These are phyloP conservation scores for Parietaria judaica DNA, from an alignment of 306 rosid genomes.

Conservation along the genomic window DNA sequence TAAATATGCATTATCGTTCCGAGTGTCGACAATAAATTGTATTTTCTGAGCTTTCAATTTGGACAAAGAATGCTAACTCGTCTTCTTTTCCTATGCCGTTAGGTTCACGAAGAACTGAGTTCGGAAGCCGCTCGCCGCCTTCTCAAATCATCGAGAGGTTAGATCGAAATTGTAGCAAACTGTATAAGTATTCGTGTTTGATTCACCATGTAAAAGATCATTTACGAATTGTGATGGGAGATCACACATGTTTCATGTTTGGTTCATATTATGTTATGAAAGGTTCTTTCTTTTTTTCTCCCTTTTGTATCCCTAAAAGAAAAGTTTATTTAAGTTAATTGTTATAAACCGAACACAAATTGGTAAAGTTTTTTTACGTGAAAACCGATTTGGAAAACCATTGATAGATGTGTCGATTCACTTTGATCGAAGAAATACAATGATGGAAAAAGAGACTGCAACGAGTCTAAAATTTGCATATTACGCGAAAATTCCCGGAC, in stretches of 20 bases:
- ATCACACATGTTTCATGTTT: neutral
- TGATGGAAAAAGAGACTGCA: too few relatives aligned
- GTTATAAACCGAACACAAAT: too few relatives aligned
- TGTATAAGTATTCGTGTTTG: constrained; percentile 15
- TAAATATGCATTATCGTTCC: neutral
- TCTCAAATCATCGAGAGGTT: constrained; percentile 34
- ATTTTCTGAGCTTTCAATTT: neutral
- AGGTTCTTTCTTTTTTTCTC: neutral
- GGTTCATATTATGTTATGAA: constrained; percentile 1
- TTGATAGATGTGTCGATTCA: too few relatives aligned
- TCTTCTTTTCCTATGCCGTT: constrained; percentile 8
- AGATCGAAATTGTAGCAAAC: constrained; percentile 10
- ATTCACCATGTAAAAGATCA: neutral
- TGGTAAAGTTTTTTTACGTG: too few relatives aligned
- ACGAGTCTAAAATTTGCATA: too few relatives aligned
- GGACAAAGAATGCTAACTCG: neutral
- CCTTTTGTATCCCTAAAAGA: too few relatives aligned
- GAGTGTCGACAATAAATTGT: neutral
- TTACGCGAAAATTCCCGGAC: too few relatives aligned
- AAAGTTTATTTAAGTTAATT: too few relatives aligned
- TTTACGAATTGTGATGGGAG: neutral
- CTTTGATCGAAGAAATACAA: too few relatives aligned
- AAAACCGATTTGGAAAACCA: too few relatives aligned
- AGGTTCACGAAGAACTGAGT: constrained; percentile 70
- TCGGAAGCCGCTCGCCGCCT: constrained; percentile 50